phyloP scores from a whole-genome alignment of 2,329 filamentous ascomycete species.

The Juglanconis sp. region DNA sequence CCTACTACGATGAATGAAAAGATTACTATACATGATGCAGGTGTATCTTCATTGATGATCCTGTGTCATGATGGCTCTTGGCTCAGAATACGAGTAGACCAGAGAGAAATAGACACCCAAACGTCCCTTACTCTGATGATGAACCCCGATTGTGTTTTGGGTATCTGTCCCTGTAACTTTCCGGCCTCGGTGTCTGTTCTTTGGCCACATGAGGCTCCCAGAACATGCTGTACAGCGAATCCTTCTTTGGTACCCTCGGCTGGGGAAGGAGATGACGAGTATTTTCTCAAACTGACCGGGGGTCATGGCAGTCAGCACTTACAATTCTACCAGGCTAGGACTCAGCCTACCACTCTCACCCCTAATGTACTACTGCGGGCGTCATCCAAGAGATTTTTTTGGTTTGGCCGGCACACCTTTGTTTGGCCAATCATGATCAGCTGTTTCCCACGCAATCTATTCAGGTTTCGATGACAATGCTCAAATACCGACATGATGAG shows the following conservation, averaged over 20 bases:
- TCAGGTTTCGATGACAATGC: neutral
- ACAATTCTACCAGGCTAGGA: neutral
- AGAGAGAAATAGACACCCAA: neutral
- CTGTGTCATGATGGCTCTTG: no score
- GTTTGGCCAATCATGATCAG: neutral
- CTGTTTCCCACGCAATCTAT: no score
- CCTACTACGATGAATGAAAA: no score
- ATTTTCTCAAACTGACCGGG: neutral
- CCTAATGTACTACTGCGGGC: neutral
- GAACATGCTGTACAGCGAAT: neutral
- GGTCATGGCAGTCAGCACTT: neutral
- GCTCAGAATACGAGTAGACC: no score
- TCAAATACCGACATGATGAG: neutral
- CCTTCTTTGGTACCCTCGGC: neutral
- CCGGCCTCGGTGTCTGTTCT: neutral
- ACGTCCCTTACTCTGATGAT: neutral
- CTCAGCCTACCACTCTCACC: neutral
- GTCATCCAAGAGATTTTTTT: neutral
- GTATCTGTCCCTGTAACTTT: neutral
- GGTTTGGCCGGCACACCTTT: neutral
- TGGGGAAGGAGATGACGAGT: neutral
- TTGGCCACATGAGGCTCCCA: neutral
- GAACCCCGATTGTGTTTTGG: neutral
- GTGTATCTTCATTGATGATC: neutral
- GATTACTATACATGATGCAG: no score